Base-by-base conservation (phyloP, 495 filamentous ascomycete genomes). In the Barbatosphaeria neglecta region DNA sequence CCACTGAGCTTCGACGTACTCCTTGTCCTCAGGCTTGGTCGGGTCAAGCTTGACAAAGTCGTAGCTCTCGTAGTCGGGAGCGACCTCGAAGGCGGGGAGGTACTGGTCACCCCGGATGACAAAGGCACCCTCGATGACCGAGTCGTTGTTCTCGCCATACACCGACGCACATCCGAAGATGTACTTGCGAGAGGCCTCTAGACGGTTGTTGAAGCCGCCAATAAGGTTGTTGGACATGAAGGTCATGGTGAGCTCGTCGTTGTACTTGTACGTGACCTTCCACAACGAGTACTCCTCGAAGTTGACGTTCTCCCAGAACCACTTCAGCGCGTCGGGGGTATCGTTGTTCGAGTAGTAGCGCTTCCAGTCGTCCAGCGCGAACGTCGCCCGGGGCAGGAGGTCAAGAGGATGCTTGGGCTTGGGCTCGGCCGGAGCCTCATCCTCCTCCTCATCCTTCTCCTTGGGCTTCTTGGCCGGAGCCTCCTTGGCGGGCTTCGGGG, bases 161-260 rank as follows among this genome's bases (percentile, higher is more conserved):
- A 97, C 93, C 55, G 82, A 87, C 58, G 84, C 83, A 54, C 74
- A 81, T 61, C 92, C 92, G 75, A 99, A 97, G 67, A 99, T 72
- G 80, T 90, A 95, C 82, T 97, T 99, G 75, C 92, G 90, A 62
- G 87, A 94, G 50, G 65, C 92, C 80, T 99, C 92, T 48, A 99
- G 86, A 74, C 92, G 93, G 63, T 80, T 78, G 73, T 96, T 95
- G 80, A 97, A 94, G 62, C 92, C 93, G 72, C 85, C 86, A 62
- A 98, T 90, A 63, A 96, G 72, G 78, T 98, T 98, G 74, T 81
- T 86, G 50, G 87, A 84, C 92, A 98, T 98, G 83, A 98, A 98
- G 62, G 84, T 85, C 61, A 88, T 73, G 58, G 88, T 95, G 56
- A 98, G 80, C 80, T 98, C 92, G 44, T 94, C 81, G 70, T 95